These are phyloP conservation scores for Asterochloris sp. DNA, from an alignment of 139 green algal genomes.

Conservation along the genomic window DNA sequence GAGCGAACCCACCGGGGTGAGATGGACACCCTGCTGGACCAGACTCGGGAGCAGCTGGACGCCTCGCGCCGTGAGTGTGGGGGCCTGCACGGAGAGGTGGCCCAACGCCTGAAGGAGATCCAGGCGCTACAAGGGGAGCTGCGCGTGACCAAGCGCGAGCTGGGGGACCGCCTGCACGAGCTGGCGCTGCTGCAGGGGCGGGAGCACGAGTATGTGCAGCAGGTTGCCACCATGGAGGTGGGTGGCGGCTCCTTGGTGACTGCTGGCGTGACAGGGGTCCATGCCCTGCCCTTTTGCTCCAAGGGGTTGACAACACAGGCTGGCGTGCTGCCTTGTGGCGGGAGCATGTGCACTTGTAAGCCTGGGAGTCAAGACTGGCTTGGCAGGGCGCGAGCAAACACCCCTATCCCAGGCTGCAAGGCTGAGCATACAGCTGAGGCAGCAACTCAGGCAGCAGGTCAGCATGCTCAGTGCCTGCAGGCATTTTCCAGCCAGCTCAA, in stretches of 20 bases:
- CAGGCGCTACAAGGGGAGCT: conserved; percentile 20
- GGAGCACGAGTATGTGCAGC: conserved; percentile 13
- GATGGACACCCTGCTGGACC: background rate
- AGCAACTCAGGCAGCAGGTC: too few relatives aligned
- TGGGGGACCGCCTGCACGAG: conserved; percentile 21
- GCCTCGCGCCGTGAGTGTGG: conserved; percentile 7
- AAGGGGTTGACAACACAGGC: too few relatives aligned
- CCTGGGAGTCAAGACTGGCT: too few relatives aligned
- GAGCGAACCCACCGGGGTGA: background rate
- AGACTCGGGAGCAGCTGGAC: conserved; percentile 7
- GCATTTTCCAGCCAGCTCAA: too few relatives aligned
- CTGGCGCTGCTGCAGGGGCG: conserved; percentile 20
- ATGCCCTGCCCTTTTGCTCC: too few relatives aligned
- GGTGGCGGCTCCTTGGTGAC: background rate
- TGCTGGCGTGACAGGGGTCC: too few relatives aligned
- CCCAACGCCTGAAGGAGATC: conserved; percentile 16
- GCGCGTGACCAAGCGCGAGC: background rate
- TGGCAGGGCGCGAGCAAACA: too few relatives aligned
- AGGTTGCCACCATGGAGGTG: conserved; percentile 23
- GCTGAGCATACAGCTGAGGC: too few relatives aligned
- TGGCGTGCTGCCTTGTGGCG: too few relatives aligned
- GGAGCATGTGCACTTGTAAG: too few relatives aligned
- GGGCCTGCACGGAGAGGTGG: conserved; percentile 10
- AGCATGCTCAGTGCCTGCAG: too few relatives aligned
- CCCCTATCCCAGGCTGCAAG: too few relatives aligned